Conservation (phyloP, 345 rosid species). For the Corchorus capsularis region DNA sequence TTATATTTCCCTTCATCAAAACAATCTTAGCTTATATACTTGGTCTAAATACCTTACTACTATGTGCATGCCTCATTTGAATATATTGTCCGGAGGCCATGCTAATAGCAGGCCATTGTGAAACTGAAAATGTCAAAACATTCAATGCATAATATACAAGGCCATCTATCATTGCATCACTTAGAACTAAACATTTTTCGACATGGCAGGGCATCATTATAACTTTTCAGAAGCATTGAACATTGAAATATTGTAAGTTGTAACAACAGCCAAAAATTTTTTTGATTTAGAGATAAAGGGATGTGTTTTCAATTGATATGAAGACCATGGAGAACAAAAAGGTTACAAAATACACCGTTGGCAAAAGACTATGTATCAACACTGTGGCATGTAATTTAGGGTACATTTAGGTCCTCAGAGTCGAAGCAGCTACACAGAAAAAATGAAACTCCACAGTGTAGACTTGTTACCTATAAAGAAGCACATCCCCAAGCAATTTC, state of each 20-base stretch:
- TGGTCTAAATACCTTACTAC: too few species aligned
- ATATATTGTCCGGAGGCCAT: not conserved
- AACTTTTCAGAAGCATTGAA: not conserved
- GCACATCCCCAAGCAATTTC: slow-evolving; percentile 38
- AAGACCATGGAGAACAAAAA: slow-evolving; percentile 14
- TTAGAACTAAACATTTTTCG: not conserved
- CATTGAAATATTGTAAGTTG: not conserved
- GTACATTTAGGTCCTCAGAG: slow-evolving; percentile 22
- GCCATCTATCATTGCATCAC: not conserved
- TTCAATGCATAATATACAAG: not conserved
- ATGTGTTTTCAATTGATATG: slow-evolving; percentile 42
- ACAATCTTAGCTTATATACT: too few species aligned
- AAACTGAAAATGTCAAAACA: not conserved
- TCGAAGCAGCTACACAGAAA: slow-evolving; percentile 27
- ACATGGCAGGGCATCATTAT: not conserved
- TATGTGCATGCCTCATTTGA: too few species aligned
- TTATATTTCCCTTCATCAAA: too few species aligned
- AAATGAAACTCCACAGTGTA: slow-evolving; percentile 30
- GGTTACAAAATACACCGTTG: slow-evolving; percentile 16
- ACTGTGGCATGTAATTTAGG: slow-evolving; percentile 5
- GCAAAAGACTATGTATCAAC: slow-evolving; percentile 18
- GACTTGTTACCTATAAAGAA: slow-evolving; percentile 32
- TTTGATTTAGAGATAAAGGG: slow-evolving; percentile 23
- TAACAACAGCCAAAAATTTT: slow-evolving; percentile 9
- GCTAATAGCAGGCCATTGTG: not conserved